phyloP scores from a whole-genome alignment of 2,329 filamentous ascomycete species.

The Colletotrichum lentis region DNA sequence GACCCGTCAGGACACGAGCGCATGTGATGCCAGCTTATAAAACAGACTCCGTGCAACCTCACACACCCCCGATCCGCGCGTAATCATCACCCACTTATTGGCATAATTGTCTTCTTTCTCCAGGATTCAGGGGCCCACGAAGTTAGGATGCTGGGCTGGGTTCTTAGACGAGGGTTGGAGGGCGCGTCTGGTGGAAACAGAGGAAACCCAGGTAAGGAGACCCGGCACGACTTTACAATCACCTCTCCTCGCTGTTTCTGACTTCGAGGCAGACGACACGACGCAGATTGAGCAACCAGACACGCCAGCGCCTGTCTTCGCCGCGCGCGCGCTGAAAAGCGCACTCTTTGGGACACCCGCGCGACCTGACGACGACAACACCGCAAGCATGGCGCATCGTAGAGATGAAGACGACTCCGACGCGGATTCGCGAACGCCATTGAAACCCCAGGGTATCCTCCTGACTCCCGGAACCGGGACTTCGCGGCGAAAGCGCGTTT shows the following conservation, averaged over 20 bases:
- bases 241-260: not conserved
- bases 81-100: not conserved
- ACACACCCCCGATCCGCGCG: slow-evolving; percentile 11
- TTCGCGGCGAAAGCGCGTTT: slow-evolving; percentile 69
- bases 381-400: slow-evolving; percentile 23
- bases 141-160: slow-evolving; percentile 65
- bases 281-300: slow-evolving; percentile 66
- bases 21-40: slow-evolving; percentile 19
- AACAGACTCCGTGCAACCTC: slow-evolving; percentile 14
- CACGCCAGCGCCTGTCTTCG: slow-evolving; percentile 72
- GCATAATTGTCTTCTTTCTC: not conserved
- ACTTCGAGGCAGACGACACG: slow-evolving; percentile 46
- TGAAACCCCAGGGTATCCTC: slow-evolving; percentile 63
- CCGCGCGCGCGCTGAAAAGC: slow-evolving; percentile 70
- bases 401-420: slow-evolving; percentile 37
- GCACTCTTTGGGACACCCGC: slow-evolving; percentile 69
- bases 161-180: slow-evolving; percentile 59
- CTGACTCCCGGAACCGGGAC: slow-evolving; percentile 70
- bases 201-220: slow-evolving; percentile 41
- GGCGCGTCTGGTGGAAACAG: slow-evolving; percentile 48
- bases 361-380: slow-evolving; percentile 47
- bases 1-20: slow-evolving; percentile 21
- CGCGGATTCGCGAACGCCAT: slow-evolving; percentile 54
- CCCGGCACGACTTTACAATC: not conserved
- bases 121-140: slow-evolving; percentile 13